A percentile compares a stretch with the other conserved stretches of the same genome.
Conservation (phyloP, 768 basidiomycete species). For the Phylloporus sp. region DNA sequence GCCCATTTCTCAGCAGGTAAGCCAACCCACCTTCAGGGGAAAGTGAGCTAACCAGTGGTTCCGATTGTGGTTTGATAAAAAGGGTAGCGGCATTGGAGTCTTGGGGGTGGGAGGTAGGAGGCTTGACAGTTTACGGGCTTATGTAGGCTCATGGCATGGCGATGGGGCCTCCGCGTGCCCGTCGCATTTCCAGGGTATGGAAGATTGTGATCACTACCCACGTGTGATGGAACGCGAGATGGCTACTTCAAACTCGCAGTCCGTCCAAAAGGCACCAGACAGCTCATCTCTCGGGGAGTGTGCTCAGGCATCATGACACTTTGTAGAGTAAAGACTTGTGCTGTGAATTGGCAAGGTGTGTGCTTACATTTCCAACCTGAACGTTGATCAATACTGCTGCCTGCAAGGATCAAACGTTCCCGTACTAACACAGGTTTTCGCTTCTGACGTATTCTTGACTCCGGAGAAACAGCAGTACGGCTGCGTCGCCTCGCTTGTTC, state of each 20-base stretch:
- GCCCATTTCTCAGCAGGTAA: not conserved
- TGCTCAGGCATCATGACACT: slow-evolving; percentile 6
- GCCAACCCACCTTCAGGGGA: slow-evolving; percentile 45
- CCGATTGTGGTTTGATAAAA: slow-evolving; percentile 21
- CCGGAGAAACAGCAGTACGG: slow-evolving; percentile 4
- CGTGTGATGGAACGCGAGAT: slow-evolving; percentile 19
- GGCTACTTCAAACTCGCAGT: not conserved
- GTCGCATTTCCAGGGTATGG: slow-evolving; percentile 26
- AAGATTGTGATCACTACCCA: slow-evolving; percentile 9
- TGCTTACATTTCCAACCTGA: slow-evolving; percentile 2
- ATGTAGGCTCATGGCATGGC: slow-evolving; percentile 20
- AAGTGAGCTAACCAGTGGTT: slow-evolving; percentile 44
- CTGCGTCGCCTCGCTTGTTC: slow-evolving; percentile 9
- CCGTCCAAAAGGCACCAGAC: slow-evolving; percentile 3
- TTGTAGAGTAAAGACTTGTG: slow-evolving; percentile 4
- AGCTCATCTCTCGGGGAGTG: slow-evolving; percentile 2
- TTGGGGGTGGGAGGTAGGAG: slow-evolving; percentile 9
- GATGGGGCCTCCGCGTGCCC: slow-evolving; percentile 19
- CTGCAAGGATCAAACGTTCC: slow-evolving; percentile 7
- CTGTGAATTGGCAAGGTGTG: not conserved
- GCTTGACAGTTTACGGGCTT: slow-evolving; percentile 16
- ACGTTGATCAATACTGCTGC: not conserved
- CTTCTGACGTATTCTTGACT: slow-evolving; percentile 15
- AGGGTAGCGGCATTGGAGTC: slow-evolving; percentile 22
- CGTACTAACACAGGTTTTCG: slow-evolving; percentile 3